Evolutionary conservation across 805 yeast species (phyloP), one percentile per base, ranked within the genome.

Genomic region (Starmera dryadoides): DNA sequence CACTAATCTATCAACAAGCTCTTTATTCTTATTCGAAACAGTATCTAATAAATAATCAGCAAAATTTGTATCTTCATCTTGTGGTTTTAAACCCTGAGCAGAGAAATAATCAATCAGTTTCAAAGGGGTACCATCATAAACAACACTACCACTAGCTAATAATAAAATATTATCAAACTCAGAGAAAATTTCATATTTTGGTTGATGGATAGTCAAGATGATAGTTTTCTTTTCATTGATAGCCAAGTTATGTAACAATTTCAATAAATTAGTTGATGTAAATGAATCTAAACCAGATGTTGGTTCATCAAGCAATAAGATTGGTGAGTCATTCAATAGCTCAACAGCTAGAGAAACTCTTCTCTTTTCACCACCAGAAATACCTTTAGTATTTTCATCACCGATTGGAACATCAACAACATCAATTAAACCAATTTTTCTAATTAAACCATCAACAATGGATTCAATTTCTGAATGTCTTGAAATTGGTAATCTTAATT

Each of bases 221-320:
- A 87, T 70, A 0, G 95, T 84, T 11, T 79, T 21, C 6, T 80
- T 77, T 22, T 69, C 72, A n/a, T 59, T 53, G 2, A 44, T 52
- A 2, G 87, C 75, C 30, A 87, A 59, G 3, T 67, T 65, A 37
- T 75, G 66, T 41, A 86, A 63, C 31, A 86, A 73, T 23, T 69
- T 64, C 30, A 87, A 56, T 28, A 86, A 81, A 3, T 85, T 73
- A 1, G 75, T 69, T 0, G 95, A 83, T 0, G 93, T 85, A 41
- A 84, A 76, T 11, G 89, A 76, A 53, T 87, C 96, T 20, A 87
- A 66, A 0, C 96, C 96, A 4, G 94, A 84, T 0, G 95, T 87
- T 2, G 96, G 95, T 53, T 87, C 96, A 59, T 87, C 96, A 20
- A 87, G 59, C 9, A 21, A 9, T 37, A 86, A 9, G 10, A 48